A percentile compares a stretch with the other conserved stretches of the same genome.
phyloP scores from a whole-genome alignment of 2,329 filamentous ascomycete genomes.

The Pseudogymnoascus sp. region DNA sequence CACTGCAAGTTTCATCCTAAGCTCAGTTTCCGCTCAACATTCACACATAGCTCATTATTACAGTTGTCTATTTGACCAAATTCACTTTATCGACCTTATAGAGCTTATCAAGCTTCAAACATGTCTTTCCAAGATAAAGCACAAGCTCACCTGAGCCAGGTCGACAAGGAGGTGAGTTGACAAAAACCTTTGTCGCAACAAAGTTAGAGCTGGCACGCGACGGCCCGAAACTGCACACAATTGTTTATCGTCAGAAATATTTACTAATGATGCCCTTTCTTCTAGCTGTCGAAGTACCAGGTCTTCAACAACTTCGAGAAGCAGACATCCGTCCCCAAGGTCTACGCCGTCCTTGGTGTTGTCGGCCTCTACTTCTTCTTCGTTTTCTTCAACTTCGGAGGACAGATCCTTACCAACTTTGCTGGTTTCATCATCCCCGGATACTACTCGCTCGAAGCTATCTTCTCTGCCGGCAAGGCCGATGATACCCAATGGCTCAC shows the following conservation, averaged over 20 bases:
- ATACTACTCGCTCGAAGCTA: constrained; percentile 73
- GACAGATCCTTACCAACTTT: constrained; percentile 79
- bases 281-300: constrained; percentile 77
- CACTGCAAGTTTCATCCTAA: constrained; percentile 1
- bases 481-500: constrained; percentile 79
- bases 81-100: background rate
- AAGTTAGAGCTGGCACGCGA: background rate
- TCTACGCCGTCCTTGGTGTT: constrained; percentile 70
- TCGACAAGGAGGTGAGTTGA: constrained; percentile 70
- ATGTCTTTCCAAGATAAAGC: constrained; percentile 74
- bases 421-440: constrained; percentile 75
- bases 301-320: constrained; percentile 78
- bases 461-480: constrained; percentile 62
- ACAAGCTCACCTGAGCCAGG: constrained; percentile 66
- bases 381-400: constrained; percentile 86
- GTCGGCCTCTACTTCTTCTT: constrained; percentile 80
- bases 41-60: constrained; percentile 24
- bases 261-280: constrained; percentile 14
- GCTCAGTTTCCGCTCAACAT: constrained; percentile 9
- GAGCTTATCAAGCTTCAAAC: constrained; percentile 20
- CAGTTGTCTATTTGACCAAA: background rate
- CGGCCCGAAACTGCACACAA: background rate
- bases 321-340: constrained; percentile 74
- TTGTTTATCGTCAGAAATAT: constrained; percentile 2
- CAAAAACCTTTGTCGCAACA: constrained; percentile 8